Evolutionary conservation across 805 yeast species (phyloP).

Genomic region (Kuraishia hungarica): DNA sequence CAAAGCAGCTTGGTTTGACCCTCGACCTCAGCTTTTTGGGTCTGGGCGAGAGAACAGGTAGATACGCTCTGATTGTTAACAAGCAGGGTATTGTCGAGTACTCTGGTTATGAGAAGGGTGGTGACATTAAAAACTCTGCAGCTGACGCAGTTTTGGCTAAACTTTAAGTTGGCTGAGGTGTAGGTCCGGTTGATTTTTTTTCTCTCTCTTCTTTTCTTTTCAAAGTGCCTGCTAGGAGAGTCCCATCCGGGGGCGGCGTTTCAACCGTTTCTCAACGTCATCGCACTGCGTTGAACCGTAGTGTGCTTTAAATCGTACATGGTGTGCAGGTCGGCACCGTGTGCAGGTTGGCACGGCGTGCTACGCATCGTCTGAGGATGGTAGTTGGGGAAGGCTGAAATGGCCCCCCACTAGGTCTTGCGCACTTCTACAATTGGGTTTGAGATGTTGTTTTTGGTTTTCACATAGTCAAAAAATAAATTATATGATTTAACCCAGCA

Average conservation of each 20-base stretch:
- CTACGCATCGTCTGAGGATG: not conserved
- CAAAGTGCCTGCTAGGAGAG: not conserved
- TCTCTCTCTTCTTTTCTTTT: not conserved
- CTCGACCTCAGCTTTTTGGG: slow-evolving; percentile 46
- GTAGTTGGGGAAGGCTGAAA: not conserved
- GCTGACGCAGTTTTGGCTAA: slow-evolving; percentile 16
- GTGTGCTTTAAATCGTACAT: not conserved
- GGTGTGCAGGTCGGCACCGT: not conserved
- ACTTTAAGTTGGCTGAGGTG: slow-evolving; percentile 7
- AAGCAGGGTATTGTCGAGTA: slow-evolving; percentile 28
- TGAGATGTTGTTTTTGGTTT: not conserved
- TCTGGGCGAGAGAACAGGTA: slow-evolving; percentile 48
- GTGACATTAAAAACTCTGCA: slow-evolving; percentile 18
- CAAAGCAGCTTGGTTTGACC: slow-evolving; percentile 49
- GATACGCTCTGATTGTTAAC: slow-evolving; percentile 63
- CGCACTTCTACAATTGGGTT: not conserved
- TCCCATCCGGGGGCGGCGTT: not conserved
- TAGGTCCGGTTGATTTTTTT: not conserved
- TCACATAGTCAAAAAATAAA: not conserved
- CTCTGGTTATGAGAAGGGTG: slow-evolving; percentile 18
- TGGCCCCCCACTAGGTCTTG: not conserved
- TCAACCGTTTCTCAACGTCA: not conserved
- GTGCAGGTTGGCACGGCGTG: not conserved
- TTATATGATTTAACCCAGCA: not conserved
- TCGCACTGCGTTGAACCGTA: not conserved